A percentile compares a stretch with the other conserved stretches of the same genome.
These are phyloP conservation scores for Solanum piurae DNA, from an alignment of 257 asterid genomes.

Conservation along the genomic window DNA sequence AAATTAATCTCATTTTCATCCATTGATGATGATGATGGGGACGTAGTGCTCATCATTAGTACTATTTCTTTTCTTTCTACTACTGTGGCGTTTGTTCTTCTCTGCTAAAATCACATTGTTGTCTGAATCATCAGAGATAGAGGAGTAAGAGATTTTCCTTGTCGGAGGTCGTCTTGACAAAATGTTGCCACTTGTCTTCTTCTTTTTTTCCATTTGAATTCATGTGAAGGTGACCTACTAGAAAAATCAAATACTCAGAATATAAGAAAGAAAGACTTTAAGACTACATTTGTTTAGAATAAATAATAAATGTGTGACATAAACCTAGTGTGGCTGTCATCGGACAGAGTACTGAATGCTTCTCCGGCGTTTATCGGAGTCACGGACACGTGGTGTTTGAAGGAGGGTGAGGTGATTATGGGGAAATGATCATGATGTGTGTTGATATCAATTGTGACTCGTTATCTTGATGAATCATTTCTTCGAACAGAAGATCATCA, in stretches of 20 bases:
- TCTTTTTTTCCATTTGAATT: slow-evolving; percentile 27
- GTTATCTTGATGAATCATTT: background rate
- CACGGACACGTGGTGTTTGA: background rate
- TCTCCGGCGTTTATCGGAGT: background rate
- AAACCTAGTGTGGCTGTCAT: background rate
- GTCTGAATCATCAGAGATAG: background rate
- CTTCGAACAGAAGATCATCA: background rate
- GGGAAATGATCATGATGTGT: background rate
- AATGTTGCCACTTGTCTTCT: slow-evolving; percentile 12
- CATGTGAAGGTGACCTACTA: slow-evolving; percentile 4
- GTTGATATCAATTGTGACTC: background rate
- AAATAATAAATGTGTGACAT: background rate
- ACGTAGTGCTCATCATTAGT: slow-evolving; percentile 24
- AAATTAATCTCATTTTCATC: slow-evolving; percentile 40
- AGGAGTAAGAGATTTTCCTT: slow-evolving; percentile 20
- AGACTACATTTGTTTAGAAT: background rate
- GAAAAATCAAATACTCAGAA: background rate
- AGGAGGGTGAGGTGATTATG: background rate
- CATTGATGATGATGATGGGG: slow-evolving; percentile 13
- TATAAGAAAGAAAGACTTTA: background rate
- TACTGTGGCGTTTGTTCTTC: too few species aligned
- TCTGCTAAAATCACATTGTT: background rate
- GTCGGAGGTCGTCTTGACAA: slow-evolving; percentile 26
- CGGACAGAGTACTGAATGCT: background rate
- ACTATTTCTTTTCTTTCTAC: background rate